Conservation (phyloP, 1,284 basidiomycete species). For the Austroboletus niveus region DNA sequence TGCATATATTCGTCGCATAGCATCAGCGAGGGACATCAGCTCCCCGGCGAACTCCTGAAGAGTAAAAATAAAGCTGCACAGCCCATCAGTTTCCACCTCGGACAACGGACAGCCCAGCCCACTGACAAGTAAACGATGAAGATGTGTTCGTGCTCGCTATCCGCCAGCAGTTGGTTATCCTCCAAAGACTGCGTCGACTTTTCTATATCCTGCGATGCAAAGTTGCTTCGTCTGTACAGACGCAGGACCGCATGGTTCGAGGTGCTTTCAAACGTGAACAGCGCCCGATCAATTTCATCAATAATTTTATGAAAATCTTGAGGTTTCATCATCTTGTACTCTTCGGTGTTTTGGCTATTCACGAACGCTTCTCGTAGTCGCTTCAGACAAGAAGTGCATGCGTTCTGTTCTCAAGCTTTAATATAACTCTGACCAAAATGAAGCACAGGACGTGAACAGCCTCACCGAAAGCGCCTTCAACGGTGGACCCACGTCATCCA, state of each 20-base stretch:
- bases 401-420: conserved; percentile 40
- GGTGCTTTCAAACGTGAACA: conserved; percentile 76
- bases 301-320: conserved; percentile 64
- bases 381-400: conserved; percentile 58
- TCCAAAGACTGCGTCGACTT: conserved; percentile 33
- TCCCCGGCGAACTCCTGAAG: conserved; percentile 89
- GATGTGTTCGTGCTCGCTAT: conserved; percentile 61
- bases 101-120: neutral
- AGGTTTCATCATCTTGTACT: conserved; percentile 38
- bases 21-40: conserved; percentile 76
- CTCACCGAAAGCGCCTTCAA: conserved; percentile 75
- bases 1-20: conserved; percentile 71
- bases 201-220: conserved; percentile 33
- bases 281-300: conserved; percentile 63
- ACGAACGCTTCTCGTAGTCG: conserved; percentile 66
- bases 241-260: conserved; percentile 81
- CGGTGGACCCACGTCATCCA: conserved; percentile 81
- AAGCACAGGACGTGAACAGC: conserved; percentile 7
- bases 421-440: conserved; percentile 4
- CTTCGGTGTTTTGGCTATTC: conserved; percentile 26
- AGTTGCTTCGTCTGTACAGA: conserved; percentile 62
- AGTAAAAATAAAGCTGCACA: conserved; percentile 83
- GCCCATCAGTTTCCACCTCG: conserved; percentile 4
- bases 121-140: conserved; percentile 90
- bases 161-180: conserved; percentile 40